These are phyloP conservation scores for Inosperma sp. DNA, from an alignment of 768 basidiomycete species.

Conservation along the genomic window DNA sequence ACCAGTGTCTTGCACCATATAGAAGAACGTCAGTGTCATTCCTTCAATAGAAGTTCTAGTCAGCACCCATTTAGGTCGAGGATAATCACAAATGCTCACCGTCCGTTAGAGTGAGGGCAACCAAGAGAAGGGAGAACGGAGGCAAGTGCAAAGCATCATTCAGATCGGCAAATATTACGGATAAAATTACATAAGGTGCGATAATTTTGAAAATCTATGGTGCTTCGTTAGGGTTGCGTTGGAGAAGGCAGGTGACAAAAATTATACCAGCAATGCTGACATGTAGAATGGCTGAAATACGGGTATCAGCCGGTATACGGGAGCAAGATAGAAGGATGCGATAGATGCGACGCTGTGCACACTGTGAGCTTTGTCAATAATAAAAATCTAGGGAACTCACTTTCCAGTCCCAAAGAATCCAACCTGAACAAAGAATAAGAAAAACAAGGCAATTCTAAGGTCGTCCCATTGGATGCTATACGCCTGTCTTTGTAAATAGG, in stretches of 20 bases:
- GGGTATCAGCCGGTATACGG: slow-evolving; percentile 82
- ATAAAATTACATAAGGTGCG: slow-evolving; percentile 72
- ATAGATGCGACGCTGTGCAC: slow-evolving; percentile 69
- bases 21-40: slow-evolving; percentile 83
- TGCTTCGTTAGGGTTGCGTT: not conserved
- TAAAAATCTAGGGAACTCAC: slow-evolving; percentile 38
- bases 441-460: slow-evolving; percentile 71
- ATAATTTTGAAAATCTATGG: slow-evolving; percentile 76
- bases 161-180: slow-evolving; percentile 62
- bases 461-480: slow-evolving; percentile 57
- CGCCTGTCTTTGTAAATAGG: slow-evolving; percentile 1
- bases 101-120: slow-evolving; percentile 71
- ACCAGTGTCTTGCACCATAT: slow-evolving; percentile 77
- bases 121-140: slow-evolving; percentile 75
- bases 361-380: not conserved
- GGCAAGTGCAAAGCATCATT: slow-evolving; percentile 66
- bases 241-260: not conserved
- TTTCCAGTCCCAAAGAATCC: slow-evolving; percentile 86
- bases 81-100: slow-evolving; percentile 34
- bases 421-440: slow-evolving; percentile 82
- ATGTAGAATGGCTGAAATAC: slow-evolving; percentile 84
- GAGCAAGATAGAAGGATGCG: slow-evolving; percentile 79
- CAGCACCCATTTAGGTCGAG: not conserved
- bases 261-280: slow-evolving; percentile 61
- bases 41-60: slow-evolving; percentile 34